Evolutionary conservation across 2,329 filamentous ascomycete species (phyloP), one percentile per base, ranked within the genome.

Genomic region (Ophiocordyceps camponoti-rufipedis): DNA sequence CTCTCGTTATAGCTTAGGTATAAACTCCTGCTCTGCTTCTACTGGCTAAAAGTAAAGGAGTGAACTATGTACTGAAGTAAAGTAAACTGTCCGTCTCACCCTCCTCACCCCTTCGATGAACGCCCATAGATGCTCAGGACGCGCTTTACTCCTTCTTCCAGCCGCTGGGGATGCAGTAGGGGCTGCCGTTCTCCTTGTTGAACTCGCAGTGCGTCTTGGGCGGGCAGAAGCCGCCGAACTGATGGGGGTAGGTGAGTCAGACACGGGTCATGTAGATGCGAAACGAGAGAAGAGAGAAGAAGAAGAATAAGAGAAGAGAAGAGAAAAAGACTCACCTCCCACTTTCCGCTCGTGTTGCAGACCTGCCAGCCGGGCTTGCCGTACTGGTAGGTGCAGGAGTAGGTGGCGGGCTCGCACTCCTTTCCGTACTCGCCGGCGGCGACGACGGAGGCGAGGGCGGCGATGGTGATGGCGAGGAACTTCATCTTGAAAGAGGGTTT

Each of bases 331-430:
- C 43, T 31, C n/a, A 45, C 46, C 19, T 39, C 57, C 55, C 56
- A 64, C 35, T 50, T 40, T 29, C 49, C 47, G 39, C 39, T 47
- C 45, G 53, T 54, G 46, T 56, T 53, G 57, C 62, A 64, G 44
- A 61, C 52, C 43, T 56, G 47, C 62, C 62, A 64, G 47, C 56
- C 60, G 5, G 45, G 43, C 16, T 31, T n/a, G 28, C 28, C 28
- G n/a, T 18, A 18, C 46, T 55, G 44, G 13, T 44, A 31, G 18
- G 54, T 46, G 57, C 62, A 64, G 11, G 48, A 11, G 51, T 64
- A 64, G n/a, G 61, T 61, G 41, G 46, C 62, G 2, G 62, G 60
- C 39, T 47, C 53, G 57, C 62, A 64, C 13, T 33, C 42, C 41
- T 43, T 43, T 12, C 16, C 41, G 14, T 48, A 43, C 23, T 23